Evolutionary conservation across 495 filamentous ascomycete species (phyloP).

Genomic region (Penicillium bialowiezense): DNA sequence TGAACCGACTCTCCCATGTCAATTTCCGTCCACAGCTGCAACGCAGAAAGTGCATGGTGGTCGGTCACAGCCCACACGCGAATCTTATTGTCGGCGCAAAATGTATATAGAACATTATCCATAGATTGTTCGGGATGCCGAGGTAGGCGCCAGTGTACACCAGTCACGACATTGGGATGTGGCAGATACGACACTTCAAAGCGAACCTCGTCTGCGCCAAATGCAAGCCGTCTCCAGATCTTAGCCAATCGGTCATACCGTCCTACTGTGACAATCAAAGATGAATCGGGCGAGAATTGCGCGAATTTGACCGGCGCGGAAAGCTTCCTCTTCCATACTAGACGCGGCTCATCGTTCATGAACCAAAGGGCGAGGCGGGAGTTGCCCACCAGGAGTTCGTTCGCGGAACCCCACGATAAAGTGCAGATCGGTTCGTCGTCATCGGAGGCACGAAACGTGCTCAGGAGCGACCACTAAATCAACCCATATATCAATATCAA

Average conservation of each 20-base stretch:
- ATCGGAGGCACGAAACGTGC: constrained; percentile 39
- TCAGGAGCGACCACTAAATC: constrained; percentile 53
- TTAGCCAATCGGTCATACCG: constrained; percentile 81
- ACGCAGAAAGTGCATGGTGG: constrained; percentile 63
- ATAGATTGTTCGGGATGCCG: constrained; percentile 72
- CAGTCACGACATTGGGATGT: constrained; percentile 77
- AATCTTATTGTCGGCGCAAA: constrained; percentile 79
- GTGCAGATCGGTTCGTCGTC: constrained; percentile 52
- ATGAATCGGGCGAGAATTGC: constrained; percentile 79
- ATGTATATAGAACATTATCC: constrained; percentile 90
- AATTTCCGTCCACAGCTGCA: constrained; percentile 80
- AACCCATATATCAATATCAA: constrained; percentile 10
- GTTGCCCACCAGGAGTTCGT: constrained; percentile 79
- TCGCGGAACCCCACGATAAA: constrained; percentile 80
- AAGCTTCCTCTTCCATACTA: constrained; percentile 72
- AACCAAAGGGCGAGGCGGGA: constrained; percentile 69
- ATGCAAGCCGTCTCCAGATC: constrained; percentile 87
- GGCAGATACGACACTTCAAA: constrained; percentile 90
- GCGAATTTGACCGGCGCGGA: constrained; percentile 74
- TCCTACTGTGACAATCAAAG: constrained; percentile 79
- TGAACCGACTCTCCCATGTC: constrained; percentile 76
- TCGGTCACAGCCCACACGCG: constrained; percentile 82
- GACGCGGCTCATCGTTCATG: constrained; percentile 40
- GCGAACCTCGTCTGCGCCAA: constrained; percentile 74
- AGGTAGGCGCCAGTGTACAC: constrained; percentile 80